Percentiles rank a stretch among this genome's conserved stretches.
phyloP scores from a whole-genome alignment of 441 rosid species.

The Bruguiera hainesii region DNA sequence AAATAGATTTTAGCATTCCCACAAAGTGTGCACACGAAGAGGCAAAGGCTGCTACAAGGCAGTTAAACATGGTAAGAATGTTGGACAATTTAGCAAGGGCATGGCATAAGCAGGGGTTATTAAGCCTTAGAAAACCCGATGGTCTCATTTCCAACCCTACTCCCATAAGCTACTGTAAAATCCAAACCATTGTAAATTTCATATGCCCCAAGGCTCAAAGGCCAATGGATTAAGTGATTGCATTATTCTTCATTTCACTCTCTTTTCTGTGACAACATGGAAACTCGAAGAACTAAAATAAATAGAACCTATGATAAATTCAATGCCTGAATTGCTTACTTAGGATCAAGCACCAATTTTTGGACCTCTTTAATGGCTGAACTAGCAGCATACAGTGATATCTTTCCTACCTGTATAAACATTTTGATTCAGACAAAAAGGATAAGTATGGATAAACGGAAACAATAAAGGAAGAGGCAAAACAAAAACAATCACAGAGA shows the following conservation, averaged over 20 bases:
- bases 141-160: background rate
- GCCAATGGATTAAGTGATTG: background rate
- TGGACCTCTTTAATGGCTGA: slow-evolving; percentile 94
- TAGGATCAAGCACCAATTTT: slow-evolving; percentile 85
- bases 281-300: slow-evolving; percentile 1
- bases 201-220: background rate
- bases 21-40: background rate
- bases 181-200: background rate
- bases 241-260: background rate
- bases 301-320: background rate
- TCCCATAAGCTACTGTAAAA: background rate
- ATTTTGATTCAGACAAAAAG: too few relatives aligned
- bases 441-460: background rate
- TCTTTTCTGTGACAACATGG: background rate
- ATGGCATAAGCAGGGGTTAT: background rate
- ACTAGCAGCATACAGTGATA: slow-evolving; percentile 88
- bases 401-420: slow-evolving; percentile 73
- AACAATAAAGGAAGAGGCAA: background rate
- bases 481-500: slow-evolving; percentile 6
- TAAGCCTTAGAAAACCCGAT: background rate
- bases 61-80: background rate
- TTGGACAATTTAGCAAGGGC: background rate
- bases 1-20: slow-evolving; percentile 3
- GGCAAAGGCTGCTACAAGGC: background rate
- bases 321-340: slow-evolving; percentile 44